phyloP scores from a whole-genome alignment of 805 yeast genomes.

The Metschnikowia sp. region DNA sequence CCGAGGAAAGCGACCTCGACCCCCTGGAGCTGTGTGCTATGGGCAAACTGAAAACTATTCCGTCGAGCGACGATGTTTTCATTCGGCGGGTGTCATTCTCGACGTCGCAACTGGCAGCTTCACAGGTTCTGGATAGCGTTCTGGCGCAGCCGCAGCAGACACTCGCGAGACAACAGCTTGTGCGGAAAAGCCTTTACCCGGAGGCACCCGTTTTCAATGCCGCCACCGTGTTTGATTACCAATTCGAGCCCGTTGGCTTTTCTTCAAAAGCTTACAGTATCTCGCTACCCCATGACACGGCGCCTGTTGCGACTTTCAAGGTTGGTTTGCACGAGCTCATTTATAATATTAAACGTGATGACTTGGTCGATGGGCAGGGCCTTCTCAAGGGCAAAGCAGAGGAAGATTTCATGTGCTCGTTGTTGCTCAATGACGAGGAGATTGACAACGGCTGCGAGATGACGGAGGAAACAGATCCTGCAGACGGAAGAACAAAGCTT shows the following conservation, averaged over 20 bases:
- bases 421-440: slow-evolving; percentile 44
- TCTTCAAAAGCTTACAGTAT: slow-evolving; percentile 40
- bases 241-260: slow-evolving; percentile 34
- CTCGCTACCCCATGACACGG: slow-evolving; percentile 43
- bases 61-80: slow-evolving; percentile 17
- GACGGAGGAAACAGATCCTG: slow-evolving; percentile 28
- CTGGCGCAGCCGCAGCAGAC: slow-evolving; percentile 12
- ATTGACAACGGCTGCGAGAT: slow-evolving; percentile 43
- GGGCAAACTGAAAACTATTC: slow-evolving; percentile 15
- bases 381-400: slow-evolving; percentile 28
- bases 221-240: slow-evolving; percentile 32
- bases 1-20: slow-evolving; percentile 4
- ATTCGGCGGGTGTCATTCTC: slow-evolving; percentile 16
- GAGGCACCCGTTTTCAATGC: slow-evolving; percentile 26
- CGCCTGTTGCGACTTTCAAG: slow-evolving; percentile 45
- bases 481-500: slow-evolving; percentile 13
- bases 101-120: slow-evolving; percentile 10
- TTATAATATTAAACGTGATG: slow-evolving; percentile 29
- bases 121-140: slow-evolving; percentile 11
- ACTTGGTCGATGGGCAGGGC: slow-evolving; percentile 32
- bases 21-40: slow-evolving; percentile 14
- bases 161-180: slow-evolving; percentile 25
- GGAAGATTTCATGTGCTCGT: slow-evolving; percentile 36
- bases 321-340: slow-evolving; percentile 36
- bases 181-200: slow-evolving; percentile 28